phyloP scores from a whole-genome alignment of 2,329 filamentous ascomycete genomes.

The Hyphodiscus sp. region DNA sequence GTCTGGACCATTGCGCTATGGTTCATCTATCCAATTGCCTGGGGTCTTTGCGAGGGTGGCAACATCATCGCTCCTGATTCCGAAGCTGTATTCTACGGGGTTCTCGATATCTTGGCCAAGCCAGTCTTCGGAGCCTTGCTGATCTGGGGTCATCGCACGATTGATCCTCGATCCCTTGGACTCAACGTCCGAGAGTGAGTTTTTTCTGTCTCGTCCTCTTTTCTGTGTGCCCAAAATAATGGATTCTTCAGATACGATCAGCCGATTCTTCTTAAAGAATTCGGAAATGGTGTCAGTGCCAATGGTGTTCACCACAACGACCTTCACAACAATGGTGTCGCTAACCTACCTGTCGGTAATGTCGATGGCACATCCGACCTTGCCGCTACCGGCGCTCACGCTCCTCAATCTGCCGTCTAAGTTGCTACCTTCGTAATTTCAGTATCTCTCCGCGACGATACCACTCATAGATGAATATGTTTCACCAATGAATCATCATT shows the following conservation, averaged over 20 bases:
- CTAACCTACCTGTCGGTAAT: neutral
- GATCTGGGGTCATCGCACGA: slow-evolving; percentile 54
- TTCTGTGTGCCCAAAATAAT: no score
- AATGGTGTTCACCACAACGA: neutral
- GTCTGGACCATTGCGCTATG: slow-evolving; percentile 53
- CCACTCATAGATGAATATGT: neutral
- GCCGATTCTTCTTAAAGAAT: neutral
- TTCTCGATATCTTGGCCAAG: slow-evolving; percentile 60
- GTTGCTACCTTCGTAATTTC: neutral
- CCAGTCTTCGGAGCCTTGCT: slow-evolving; percentile 55
- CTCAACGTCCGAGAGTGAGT: slow-evolving; percentile 34
- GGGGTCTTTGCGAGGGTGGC: slow-evolving; percentile 57
- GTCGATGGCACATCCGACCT: neutral
- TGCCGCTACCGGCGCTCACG: slow-evolving; percentile 1
- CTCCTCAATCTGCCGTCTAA: slow-evolving; percentile 6
- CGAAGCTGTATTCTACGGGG: slow-evolving; percentile 61
- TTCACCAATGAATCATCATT: neutral
- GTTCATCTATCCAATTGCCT: slow-evolving; percentile 59
- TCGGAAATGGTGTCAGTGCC: no score
- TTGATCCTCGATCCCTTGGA: slow-evolving; percentile 51
- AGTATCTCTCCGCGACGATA: neutral
- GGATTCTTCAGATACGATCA: neutral
- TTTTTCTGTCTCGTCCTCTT: no score
- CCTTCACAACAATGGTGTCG: neutral
- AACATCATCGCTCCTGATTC: slow-evolving; percentile 60